phyloP scores from a whole-genome alignment of 179 eudicot species.

The Gypsophila paniculata region DNA sequence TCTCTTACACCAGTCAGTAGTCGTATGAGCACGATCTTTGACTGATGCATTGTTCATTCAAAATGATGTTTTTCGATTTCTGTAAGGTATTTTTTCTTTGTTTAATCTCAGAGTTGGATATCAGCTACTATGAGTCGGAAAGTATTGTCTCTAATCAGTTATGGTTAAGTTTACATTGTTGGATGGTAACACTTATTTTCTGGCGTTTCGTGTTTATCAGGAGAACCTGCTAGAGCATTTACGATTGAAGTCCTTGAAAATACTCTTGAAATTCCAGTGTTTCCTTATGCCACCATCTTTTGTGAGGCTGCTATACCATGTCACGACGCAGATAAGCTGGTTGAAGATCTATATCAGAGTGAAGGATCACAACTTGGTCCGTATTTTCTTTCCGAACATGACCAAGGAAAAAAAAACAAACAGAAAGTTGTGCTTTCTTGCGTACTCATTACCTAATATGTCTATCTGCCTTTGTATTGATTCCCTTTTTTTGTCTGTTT shows the following conservation, averaged over 20 bases:
- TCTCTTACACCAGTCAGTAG: too few species aligned
- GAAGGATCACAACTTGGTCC: neutral
- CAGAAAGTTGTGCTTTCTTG: neutral
- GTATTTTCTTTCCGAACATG: neutral
- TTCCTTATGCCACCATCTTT: neutral
- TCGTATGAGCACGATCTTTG: too few species aligned
- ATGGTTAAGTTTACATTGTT: too few species aligned
- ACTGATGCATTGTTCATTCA: too few species aligned
- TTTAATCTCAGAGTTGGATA: too few species aligned
- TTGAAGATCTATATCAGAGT: neutral
- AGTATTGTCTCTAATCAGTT: too few species aligned
- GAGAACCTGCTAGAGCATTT: neutral
- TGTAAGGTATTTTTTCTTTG: too few species aligned
- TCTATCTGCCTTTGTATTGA: too few species aligned
- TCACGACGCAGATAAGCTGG: neutral
- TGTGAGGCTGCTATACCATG: constrained; percentile 7
- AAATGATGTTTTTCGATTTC: too few species aligned
- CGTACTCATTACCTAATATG: too few species aligned
- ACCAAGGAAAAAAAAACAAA: neutral
- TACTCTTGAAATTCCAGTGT: neutral
- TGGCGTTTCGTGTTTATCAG: neutral
- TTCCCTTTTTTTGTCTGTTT: neutral
- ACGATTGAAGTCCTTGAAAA: neutral
- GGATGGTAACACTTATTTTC: too few species aligned
- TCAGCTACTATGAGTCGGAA: too few species aligned